phyloP scores from a whole-genome alignment of 2,329 filamentous ascomycete genomes.

The Exserohilum turcica region DNA sequence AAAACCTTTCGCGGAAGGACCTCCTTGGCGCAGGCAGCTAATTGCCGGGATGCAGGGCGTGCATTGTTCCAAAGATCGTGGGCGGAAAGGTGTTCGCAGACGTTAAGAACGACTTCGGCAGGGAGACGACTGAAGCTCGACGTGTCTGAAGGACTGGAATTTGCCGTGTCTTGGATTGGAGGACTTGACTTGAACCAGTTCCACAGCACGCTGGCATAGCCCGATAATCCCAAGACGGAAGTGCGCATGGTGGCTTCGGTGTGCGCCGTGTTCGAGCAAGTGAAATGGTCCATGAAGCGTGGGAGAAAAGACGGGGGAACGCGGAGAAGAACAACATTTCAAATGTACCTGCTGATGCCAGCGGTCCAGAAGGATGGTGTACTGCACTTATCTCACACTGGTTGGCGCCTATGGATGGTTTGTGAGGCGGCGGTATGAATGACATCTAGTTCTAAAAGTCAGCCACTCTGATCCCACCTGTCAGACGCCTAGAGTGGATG shows the following conservation, averaged over 20 bases:
- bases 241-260: background rate
- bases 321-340: background rate
- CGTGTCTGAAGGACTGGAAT: background rate
- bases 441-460: background rate
- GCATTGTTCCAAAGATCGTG: conserved; percentile 7
- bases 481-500: background rate
- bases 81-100: conserved; percentile 6
- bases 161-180: background rate
- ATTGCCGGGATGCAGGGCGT: conserved; percentile 5
- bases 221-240: background rate
- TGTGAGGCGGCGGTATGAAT: background rate
- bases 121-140: conserved; percentile 3
- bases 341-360: background rate
- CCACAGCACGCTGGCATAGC: background rate
- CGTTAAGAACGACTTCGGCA: conserved; percentile 7
- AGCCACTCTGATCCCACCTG: background rate
- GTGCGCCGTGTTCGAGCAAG: background rate
- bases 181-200: background rate
- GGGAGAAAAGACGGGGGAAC: background rate
- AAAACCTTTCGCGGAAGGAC: conserved; percentile 7
- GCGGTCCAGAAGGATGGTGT: background rate
- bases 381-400: background rate
- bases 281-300: background rate
- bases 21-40: conserved; percentile 11
- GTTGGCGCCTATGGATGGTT: background rate